Evolutionary conservation across 495 filamentous ascomycete species (phyloP).

Genomic region (Rostrohypoxylon terebratum): DNA sequence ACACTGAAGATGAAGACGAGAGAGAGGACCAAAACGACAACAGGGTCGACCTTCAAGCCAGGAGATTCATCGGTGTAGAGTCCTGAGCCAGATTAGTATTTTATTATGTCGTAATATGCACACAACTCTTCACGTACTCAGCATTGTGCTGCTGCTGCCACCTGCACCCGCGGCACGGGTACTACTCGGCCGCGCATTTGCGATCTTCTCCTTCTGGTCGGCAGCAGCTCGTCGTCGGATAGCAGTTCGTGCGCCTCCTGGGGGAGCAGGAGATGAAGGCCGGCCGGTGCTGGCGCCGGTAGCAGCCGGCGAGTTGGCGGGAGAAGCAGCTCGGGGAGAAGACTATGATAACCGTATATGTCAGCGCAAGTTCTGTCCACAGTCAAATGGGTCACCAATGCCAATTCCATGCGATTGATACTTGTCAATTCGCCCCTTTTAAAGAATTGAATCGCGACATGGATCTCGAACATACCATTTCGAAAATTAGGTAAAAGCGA

Average conservation of each 20-base stretch:
- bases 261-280: constrained; percentile 85
- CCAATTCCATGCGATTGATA: background rate
- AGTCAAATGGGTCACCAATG: background rate
- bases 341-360: constrained; percentile 61
- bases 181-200: constrained; percentile 88
- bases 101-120: constrained; percentile 1
- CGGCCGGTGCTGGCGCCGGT: constrained; percentile 76
- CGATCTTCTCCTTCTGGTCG: constrained; percentile 93
- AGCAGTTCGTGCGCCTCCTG: constrained; percentile 94
- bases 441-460: background rate
- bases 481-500: constrained; percentile 13
- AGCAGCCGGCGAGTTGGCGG: constrained; percentile 60
- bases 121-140: constrained; percentile 68
- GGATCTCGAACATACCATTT: constrained; percentile 36
- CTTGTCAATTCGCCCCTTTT: background rate
- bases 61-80: constrained; percentile 99
- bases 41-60: constrained; percentile 95
- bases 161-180: constrained; percentile 94
- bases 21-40: constrained; percentile 93
- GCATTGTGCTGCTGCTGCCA: constrained; percentile 96
- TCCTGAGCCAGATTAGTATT: constrained; percentile 55
- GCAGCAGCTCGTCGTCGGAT: constrained; percentile 93
- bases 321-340: constrained; percentile 79
- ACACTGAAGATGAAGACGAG: constrained; percentile 99
- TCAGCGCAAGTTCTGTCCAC: constrained; percentile 17